These are phyloP conservation scores for Coelastrella sp. DNA, from an alignment of 139 green algal species.

Conservation along the genomic window DNA sequence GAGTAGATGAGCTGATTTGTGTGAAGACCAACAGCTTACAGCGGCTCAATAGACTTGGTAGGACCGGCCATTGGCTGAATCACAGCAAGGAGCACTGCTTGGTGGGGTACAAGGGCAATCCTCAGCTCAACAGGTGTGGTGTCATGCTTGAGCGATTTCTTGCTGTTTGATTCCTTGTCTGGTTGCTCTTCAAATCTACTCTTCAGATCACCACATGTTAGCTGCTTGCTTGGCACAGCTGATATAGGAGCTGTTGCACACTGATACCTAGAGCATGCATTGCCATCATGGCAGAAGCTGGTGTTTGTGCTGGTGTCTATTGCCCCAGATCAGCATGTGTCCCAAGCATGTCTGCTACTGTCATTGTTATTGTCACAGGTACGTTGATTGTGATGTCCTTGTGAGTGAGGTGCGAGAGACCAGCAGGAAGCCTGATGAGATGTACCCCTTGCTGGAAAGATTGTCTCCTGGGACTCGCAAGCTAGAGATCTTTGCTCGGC, in stretches of 20 bases:
- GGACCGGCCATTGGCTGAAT: slow-evolving; percentile 89
- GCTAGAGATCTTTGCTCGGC: slow-evolving; percentile 77
- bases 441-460: slow-evolving; percentile 87
- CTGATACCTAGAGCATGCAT: neutral
- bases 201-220: no score
- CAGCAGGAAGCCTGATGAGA: slow-evolving; percentile 88
- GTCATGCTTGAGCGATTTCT: no score
- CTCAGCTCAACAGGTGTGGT: slow-evolving; percentile 72
- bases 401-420: slow-evolving; percentile 87
- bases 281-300: neutral
- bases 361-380: slow-evolving; percentile 23
- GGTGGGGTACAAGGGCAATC: slow-evolving; percentile 87
- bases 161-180: no score
- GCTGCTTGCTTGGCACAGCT: no score
- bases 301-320: neutral
- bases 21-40: slow-evolving; percentile 89
- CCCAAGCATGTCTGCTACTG: no score
- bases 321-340: no score
- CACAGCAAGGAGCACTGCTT: slow-evolving; percentile 94
- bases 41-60: slow-evolving; percentile 73
- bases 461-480: slow-evolving; percentile 74
- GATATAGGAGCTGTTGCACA: no score
- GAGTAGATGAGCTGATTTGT: slow-evolving; percentile 91
- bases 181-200: no score
- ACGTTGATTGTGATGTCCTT: slow-evolving; percentile 84